Conservation (phyloP, 1,284 basidiomycete genomes). For the Anthracocystis walkeri region DNA sequence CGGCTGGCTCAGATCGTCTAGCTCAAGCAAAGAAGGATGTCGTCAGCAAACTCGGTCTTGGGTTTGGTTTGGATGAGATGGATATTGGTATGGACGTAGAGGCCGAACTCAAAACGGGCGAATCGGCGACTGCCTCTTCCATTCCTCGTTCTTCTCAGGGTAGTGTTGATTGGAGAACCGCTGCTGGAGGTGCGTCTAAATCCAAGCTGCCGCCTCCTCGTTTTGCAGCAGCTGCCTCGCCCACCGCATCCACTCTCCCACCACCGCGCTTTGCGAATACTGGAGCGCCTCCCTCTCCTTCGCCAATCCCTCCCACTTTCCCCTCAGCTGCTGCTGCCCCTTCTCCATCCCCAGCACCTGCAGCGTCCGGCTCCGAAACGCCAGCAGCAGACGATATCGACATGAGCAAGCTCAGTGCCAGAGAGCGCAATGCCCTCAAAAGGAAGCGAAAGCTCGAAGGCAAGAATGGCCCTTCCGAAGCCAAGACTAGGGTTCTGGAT, state of each 20-base stretch:
- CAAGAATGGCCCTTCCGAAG: conserved; percentile 54
- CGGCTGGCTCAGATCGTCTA: conserved; percentile 74
- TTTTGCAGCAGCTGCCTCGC: conserved; percentile 21
- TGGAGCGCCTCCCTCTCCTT: conserved; percentile 26
- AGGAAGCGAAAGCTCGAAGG: conserved; percentile 90
- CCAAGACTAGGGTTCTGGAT: conserved; percentile 63
- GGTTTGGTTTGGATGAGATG: conserved; percentile 80
- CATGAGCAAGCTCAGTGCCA: conserved; percentile 72
- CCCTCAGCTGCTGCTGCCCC: conserved; percentile 21
- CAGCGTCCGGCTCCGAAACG: conserved; percentile 21
- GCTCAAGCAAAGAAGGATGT: conserved; percentile 83
- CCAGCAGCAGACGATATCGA: conserved; percentile 57
- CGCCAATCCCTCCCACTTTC: conserved; percentile 26
- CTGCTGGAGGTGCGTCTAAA: conserved; percentile 32
- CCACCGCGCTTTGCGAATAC: conserved; percentile 30
- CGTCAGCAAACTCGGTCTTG: conserved; percentile 73
- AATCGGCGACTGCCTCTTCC: conserved; percentile 12
- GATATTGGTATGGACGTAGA: conserved; percentile 72
- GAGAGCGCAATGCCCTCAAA: conserved; percentile 89
- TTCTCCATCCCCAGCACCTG: conserved; percentile 27
- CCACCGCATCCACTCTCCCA: conserved; percentile 18
- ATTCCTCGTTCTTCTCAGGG: conserved; percentile 27
- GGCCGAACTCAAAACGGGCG: conserved; percentile 63
- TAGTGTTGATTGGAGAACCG: conserved; percentile 50
- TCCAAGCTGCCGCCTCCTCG: conserved; percentile 43